phyloP scores from a whole-genome alignment of 805 yeast species.

The Kluyveromyces siamensis region DNA sequence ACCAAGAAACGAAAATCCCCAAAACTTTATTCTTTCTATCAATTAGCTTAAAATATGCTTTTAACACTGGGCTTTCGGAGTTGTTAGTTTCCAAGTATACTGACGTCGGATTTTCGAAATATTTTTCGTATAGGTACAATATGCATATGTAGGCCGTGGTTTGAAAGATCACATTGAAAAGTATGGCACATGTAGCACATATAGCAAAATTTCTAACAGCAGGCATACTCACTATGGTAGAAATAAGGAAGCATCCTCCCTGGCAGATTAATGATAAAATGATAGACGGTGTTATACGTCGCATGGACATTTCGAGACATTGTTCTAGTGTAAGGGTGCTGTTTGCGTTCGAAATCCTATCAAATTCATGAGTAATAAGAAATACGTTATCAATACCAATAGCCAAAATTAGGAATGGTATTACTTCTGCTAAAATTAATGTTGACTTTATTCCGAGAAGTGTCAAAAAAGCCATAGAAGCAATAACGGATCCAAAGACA shows the following conservation, averaged over 20 bases:
- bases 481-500: constrained; percentile 68
- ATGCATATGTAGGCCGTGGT: constrained; percentile 73
- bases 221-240: constrained; percentile 84
- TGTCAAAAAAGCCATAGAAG: constrained; percentile 79
- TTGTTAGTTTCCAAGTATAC: constrained; percentile 4
- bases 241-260: constrained; percentile 67
- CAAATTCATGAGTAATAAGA: constrained; percentile 71
- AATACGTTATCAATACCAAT: constrained; percentile 96
- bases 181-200: constrained; percentile 80
- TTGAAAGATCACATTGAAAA: constrained; percentile 69
- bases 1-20: constrained; percentile 48
- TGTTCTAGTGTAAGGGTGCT: constrained; percentile 44
- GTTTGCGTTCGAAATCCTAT: constrained; percentile 38
- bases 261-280: constrained; percentile 70
- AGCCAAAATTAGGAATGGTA: constrained; percentile 86
- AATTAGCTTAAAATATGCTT: constrained; percentile 51
- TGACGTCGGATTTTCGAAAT: constrained; percentile 7
- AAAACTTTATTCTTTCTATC: constrained; percentile 43
- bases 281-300: constrained; percentile 81
- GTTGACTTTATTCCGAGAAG: constrained; percentile 76
- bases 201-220: constrained; percentile 91
- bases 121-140: constrained; percentile 33
- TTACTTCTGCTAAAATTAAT: constrained; percentile 89
- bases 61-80: constrained; percentile 19
- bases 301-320: constrained; percentile 55